A percentile compares a stretch with the other conserved stretches of the same genome.
These are phyloP conservation scores for Stephania yunnanensis DNA, from an alignment of 164 flowering plant genomes.

Conservation along the genomic window DNA sequence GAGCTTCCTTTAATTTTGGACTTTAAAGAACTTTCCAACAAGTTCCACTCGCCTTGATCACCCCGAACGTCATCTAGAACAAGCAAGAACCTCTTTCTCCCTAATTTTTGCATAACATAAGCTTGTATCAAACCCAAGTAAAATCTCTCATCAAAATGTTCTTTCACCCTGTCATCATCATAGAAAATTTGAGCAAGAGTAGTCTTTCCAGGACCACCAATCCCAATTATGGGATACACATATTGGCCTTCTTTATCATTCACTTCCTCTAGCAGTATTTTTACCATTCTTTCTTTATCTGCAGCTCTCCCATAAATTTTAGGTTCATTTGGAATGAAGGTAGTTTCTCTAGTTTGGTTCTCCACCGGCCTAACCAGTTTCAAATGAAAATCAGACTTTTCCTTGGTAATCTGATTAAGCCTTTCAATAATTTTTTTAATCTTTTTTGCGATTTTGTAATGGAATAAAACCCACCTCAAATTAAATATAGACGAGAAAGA, in stretches of 20 bases:
- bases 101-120: neutral
- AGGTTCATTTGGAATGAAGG: neutral
- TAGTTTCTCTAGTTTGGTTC: neutral
- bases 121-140: neutral
- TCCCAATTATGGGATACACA: neutral
- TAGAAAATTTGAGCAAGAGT: neutral
- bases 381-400: neutral
- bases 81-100: neutral
- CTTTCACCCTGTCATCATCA: too few species aligned
- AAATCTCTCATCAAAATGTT: neutral
- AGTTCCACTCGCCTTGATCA: neutral
- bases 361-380: neutral
- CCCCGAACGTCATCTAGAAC: neutral
- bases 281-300: neutral
- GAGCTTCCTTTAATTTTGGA: slow-evolving; percentile 3
- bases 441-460: neutral
- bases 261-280: neutral
- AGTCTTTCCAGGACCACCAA: slow-evolving; percentile 1
- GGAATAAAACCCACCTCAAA: neutral
- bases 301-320: slow-evolving; percentile 10
- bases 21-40: neutral
- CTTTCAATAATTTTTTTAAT: neutral
- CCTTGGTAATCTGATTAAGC: neutral
- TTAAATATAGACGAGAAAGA: neutral
- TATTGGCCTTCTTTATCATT: neutral